Evolutionary conservation across 2,329 filamentous ascomycete species (phyloP), one percentile per base, ranked within the genome.

Genomic region (Sarocladium oryzae): DNA sequence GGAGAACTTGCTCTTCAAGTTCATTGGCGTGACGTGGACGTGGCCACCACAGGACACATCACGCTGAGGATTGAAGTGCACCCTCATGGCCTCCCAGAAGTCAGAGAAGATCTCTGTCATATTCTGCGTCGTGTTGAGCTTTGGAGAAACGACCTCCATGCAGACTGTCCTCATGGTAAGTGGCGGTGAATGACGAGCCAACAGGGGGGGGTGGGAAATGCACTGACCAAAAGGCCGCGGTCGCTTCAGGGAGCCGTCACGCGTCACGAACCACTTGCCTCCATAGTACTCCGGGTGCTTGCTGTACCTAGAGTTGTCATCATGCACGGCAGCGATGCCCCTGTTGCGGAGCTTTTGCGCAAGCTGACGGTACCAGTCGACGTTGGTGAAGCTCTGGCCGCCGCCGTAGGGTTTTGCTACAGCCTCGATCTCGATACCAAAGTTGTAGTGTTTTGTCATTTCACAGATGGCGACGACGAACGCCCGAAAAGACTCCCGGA

Each of bases 251-350:
- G 68, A 70, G 5, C 67, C 68, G 53, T 70, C 68, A 26, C 66
- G 61, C 10, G 68, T 70, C 51, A 70, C 66, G 53, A 69, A 70
- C 68, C 68, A 70, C 56, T 70, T 70, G 15, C 66, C 66, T 52
- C 66, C 66, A 41, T 70, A 70, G 56, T 70, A 69, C 55, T 70
- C 68, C 2, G 68, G 68, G 26, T 69, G 68, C 53, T 70, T 70
- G 61, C 64, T 67, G 56, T 69, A 69, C 40, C 58, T 60, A 33
- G 65, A 68, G 54, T 63, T 63, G 55, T 68, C 66, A 51, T 70
- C 66, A 54, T 68, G 61, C 4, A 66, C 62, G 21, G 68, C 67
- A 35, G 62, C 56, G 52, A 70, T 67, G 53, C 65, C 66, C 5
- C 67, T 60, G 58, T 69, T 70, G 10, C 60, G 62, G 18, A 69